phyloP scores from a whole-genome alignment of 352 stramenopile genomes.

The Aphanomyces invadans region DNA sequence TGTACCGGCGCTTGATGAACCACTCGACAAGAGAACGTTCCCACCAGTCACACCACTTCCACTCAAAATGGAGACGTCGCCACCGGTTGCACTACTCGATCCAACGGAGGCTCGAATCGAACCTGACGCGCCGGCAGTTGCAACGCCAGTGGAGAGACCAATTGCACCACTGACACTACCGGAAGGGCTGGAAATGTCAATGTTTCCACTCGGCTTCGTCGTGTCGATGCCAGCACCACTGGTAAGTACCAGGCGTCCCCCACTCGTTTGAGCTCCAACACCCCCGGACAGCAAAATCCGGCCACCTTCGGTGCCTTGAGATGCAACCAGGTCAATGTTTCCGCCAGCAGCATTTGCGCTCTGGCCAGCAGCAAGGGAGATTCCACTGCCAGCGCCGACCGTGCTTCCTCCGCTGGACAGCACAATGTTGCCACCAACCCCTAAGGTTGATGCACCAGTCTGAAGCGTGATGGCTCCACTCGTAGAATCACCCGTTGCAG shows the following conservation, averaged over 20 bases:
- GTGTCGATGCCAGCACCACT: conserved; percentile 3
- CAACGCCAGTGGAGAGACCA: neutral
- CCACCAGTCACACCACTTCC: conserved; percentile 32
- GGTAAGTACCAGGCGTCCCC: neutral
- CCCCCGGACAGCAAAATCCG: neutral
- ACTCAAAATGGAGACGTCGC: conserved; percentile 22
- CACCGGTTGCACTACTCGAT: conserved; percentile 4
- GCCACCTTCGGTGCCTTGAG: conserved; percentile 8
- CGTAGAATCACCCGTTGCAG: neutral
- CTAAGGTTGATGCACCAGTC: neutral
- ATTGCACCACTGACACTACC: conserved; percentile 3
- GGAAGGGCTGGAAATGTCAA: neutral
- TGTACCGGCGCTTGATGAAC: neutral
- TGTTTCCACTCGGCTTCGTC: conserved; percentile 13
- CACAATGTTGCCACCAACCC: conserved; percentile 12
- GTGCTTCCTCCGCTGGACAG: neutral
- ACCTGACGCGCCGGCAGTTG: neutral
- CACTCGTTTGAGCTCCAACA: conserved; percentile 2
- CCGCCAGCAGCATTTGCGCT: conserved; percentile 1
- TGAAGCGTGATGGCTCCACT: neutral
- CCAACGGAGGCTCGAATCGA: conserved; percentile 4
- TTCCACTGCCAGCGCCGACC: neutral
- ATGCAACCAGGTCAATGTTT: neutral
- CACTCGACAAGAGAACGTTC: conserved; percentile 24
- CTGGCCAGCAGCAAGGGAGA: neutral